Conservation (phyloP, 129 eudicot species). For the Erigeron canadensis region DNA sequence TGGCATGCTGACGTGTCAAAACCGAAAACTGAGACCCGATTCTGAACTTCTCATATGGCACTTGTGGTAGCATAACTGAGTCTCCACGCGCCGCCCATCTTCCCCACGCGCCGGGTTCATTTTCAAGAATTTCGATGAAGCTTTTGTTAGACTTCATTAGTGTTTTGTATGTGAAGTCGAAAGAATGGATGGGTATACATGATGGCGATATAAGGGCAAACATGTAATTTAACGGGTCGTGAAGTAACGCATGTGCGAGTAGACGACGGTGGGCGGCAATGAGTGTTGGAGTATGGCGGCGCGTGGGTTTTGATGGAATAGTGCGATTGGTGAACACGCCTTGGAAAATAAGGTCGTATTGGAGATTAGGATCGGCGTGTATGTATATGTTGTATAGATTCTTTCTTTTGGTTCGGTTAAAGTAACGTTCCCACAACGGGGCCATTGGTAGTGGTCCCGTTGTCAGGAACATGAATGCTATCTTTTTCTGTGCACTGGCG, state of each 20-base stretch:
- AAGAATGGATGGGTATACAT: conserved; percentile 78
- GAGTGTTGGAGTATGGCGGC: conserved; percentile 61
- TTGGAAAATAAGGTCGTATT: conserved; percentile 34
- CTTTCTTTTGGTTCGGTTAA: conserved; percentile 37
- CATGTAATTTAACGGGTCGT: conserved; percentile 65
- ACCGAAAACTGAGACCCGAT: conserved; percentile 90
- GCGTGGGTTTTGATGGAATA: conserved; percentile 72
- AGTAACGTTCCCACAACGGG: conserved; percentile 76
- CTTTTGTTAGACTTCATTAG: conserved; percentile 48
- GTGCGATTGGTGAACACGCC: conserved; percentile 69
- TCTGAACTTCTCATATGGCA: conserved; percentile 45
- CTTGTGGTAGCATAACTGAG: conserved; percentile 68
- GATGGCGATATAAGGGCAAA: conserved; percentile 72
- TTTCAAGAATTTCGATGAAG: conserved; percentile 60
- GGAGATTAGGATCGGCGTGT: conserved; percentile 61
- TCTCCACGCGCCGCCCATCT: conserved; percentile 95
- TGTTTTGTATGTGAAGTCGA: conserved; percentile 52
- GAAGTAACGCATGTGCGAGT: conserved; percentile 62
- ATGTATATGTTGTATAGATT: conserved; percentile 66
- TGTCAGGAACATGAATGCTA: conserved; percentile 81
- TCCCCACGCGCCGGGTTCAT: conserved; percentile 52
- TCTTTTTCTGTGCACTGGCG: conserved; percentile 39
- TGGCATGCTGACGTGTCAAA: conserved; percentile 73
- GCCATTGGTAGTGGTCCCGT: conserved; percentile 60
- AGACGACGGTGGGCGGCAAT: conserved; percentile 68